Evolutionary conservation across 495 filamentous ascomycete species (phyloP).

Genomic region (Rostrohypoxylon terebratum): DNA sequence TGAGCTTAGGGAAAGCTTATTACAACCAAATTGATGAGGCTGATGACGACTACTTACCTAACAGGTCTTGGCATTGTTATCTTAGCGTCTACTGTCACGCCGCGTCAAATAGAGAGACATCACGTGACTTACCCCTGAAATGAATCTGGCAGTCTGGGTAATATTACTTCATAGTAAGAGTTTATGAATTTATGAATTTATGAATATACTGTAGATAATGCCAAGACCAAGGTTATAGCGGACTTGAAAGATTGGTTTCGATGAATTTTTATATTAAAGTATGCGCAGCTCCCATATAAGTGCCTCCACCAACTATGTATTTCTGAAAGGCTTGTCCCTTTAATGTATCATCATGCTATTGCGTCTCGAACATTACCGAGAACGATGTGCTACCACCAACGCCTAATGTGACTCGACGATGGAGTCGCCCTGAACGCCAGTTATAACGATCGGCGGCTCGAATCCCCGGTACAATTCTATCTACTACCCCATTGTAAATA

Average conservation of each 20-base stretch:
- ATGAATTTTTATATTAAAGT: conserved; percentile 39
- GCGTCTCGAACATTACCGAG: conserved; percentile 34
- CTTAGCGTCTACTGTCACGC: background rate
- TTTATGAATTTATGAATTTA: no score
- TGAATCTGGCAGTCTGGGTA: no score
- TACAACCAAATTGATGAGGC: conserved; percentile 17
- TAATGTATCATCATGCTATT: conserved; percentile 38
- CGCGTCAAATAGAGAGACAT: background rate
- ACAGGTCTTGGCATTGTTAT: conserved; percentile 15
- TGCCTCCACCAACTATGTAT: conserved; percentile 29
- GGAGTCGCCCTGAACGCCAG: conserved; percentile 37
- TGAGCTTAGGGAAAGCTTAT: conserved; percentile 11
- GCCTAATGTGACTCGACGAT: conserved; percentile 34
- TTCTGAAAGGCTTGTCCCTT: conserved; percentile 22
- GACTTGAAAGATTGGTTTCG: background rate
- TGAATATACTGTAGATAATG: background rate
- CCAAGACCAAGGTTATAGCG: background rate
- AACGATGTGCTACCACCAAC: conserved; percentile 42
- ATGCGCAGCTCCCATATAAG: conserved; percentile 14
- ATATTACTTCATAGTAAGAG: no score
- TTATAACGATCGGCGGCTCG: conserved; percentile 24
- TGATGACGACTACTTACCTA: conserved; percentile 33
- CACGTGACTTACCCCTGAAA: conserved; percentile 10
- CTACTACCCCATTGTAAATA: conserved; percentile 34
- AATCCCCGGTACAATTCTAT: conserved; percentile 25